phyloP scores from a whole-genome alignment of 768 basidiomycete genomes.

The Ephemerocybe angulata region DNA sequence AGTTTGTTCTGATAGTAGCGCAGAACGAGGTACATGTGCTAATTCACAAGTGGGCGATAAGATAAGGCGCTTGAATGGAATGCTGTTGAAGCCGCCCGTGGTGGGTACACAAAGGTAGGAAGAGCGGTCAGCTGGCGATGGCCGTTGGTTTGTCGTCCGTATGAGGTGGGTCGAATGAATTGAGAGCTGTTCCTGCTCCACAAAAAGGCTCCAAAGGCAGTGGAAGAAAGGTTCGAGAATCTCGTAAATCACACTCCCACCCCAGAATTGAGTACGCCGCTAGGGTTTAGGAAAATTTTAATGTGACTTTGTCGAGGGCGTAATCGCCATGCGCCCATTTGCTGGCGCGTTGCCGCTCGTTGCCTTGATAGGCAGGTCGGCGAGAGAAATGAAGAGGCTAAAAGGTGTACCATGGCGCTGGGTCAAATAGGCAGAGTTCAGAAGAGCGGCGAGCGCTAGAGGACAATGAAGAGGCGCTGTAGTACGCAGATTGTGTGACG shows the following conservation, averaged over 20 bases:
- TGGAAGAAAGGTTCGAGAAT: not conserved
- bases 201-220: not conserved
- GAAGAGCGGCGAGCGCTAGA: not conserved
- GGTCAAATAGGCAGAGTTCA: not conserved
- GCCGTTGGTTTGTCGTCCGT: not conserved
- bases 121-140: not conserved
- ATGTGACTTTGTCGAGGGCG: not conserved
- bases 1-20: no score
- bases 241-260: constrained; percentile 2
- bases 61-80: no score
- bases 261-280: not conserved
- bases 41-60: no score
- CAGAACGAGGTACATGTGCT: no score
- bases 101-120: no score
- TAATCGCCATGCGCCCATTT: not conserved
- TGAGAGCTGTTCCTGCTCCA: not conserved
- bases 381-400: not conserved
- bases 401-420: not conserved
- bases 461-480: not conserved
- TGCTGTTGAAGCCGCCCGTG: no score
- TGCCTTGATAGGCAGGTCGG: not conserved
- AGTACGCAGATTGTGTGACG: not conserved
- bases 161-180: not conserved
- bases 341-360: not conserved
- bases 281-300: not conserved